A percentile compares a stretch with the other conserved stretches of the same genome.
These are phyloP conservation scores for Fusarium sp. DNA, from an alignment of 2,329 filamentous ascomycete species.

Conservation along the genomic window DNA sequence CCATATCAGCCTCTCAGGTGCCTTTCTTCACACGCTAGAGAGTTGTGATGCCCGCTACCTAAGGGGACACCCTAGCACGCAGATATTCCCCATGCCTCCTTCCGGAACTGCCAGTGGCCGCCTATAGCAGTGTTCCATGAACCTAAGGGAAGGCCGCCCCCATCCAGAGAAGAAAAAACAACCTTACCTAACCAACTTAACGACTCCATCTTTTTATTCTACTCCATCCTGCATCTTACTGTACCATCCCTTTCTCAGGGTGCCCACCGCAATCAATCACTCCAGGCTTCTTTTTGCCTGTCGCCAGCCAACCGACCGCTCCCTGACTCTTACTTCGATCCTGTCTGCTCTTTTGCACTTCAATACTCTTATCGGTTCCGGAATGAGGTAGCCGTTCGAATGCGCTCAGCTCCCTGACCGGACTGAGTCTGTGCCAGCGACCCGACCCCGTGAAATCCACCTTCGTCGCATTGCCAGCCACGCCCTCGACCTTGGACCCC, in stretches of 20 bases:
- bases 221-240: constrained; percentile 37
- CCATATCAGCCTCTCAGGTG: constrained; percentile 31
- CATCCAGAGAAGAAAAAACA: constrained; percentile 27
- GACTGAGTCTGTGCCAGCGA: constrained; percentile 60
- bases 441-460: constrained; percentile 41
- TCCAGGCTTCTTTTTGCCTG: constrained; percentile 18
- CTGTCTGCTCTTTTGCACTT: constrained; percentile 18
- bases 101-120: constrained; percentile 30
- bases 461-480: constrained; percentile 45
- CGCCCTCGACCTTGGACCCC: constrained; percentile 44
- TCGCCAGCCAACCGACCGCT: constrained; percentile 14
- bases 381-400: constrained; percentile 67
- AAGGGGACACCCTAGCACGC: constrained; percentile 10
- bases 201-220: constrained; percentile 43
- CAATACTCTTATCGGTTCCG: constrained; percentile 45
- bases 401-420: constrained; percentile 68
- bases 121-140: constrained; percentile 15
- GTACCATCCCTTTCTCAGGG: constrained; percentile 31
- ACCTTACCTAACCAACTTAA: constrained; percentile 33
- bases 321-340: neutral
- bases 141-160: constrained; percentile 21
- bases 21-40: constrained; percentile 13
- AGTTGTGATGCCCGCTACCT: constrained; percentile 2
- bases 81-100: constrained; percentile 23
- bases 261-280: constrained; percentile 26